phyloP scores from a whole-genome alignment of 441 rosid species.

The Syzygium syzygioides region DNA sequence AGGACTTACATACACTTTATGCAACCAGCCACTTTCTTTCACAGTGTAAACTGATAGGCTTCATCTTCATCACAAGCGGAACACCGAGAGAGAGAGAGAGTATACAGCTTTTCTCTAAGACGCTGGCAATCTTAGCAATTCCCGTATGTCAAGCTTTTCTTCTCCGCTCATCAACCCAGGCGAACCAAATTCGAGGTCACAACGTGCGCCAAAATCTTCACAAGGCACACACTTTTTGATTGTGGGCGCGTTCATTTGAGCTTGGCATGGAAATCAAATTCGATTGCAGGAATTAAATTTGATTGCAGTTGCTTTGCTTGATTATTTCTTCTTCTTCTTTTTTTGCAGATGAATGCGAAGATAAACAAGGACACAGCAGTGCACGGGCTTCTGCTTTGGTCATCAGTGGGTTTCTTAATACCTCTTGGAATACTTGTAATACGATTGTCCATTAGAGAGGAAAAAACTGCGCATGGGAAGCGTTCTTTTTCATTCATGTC shows the following conservation, averaged over 20 bases:
- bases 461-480: conserved; percentile 29
- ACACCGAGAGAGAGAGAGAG: conserved; percentile 7
- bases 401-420: conserved; percentile 74
- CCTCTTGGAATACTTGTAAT: conserved; percentile 70
- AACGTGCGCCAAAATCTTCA: conserved; percentile 19
- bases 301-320: neutral
- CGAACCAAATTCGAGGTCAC: conserved; percentile 13
- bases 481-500: conserved; percentile 54
- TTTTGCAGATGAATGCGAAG: conserved; percentile 39
- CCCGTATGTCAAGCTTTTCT: conserved; percentile 6
- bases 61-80: neutral
- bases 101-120: neutral
- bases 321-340: neutral
- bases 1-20: neutral
- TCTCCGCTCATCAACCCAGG: conserved; percentile 30
- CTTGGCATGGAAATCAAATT: neutral
- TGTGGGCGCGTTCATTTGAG: neutral
- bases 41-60: neutral
- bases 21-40: neutral
- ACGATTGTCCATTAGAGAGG: conserved; percentile 57
- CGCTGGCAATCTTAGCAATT: neutral
- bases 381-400: conserved; percentile 86
- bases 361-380: conserved; percentile 42
- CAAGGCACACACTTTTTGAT: conserved; percentile 24
- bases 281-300: neutral